A percentile compares a stretch with the other conserved stretches of the same genome.
These are phyloP conservation scores for Ophioceras dolichostomum DNA, from an alignment of 2,329 filamentous ascomycete genomes.

Conservation along the genomic window DNA sequence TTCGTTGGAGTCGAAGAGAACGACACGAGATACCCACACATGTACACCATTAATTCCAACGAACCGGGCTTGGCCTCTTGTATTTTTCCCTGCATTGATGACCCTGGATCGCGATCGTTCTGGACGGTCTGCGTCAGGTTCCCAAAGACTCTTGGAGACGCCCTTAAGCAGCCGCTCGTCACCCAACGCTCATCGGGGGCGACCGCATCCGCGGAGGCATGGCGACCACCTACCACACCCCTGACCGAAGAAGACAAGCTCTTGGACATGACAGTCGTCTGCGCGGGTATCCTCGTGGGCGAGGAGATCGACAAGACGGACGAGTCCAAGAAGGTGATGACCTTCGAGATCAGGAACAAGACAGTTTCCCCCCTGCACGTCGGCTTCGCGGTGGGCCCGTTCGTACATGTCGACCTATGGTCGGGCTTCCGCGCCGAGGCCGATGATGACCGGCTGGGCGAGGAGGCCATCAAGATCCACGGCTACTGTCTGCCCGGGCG, in stretches of 20 bases:
- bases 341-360: conserved; percentile 54
- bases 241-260: conserved; percentile 70
- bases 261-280: conserved; percentile 80
- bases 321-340: conserved; percentile 73
- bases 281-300: conserved; percentile 79
- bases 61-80: conserved; percentile 71
- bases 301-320: conserved; percentile 69
- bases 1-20: conserved; percentile 77
- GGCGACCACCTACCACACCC: no score
- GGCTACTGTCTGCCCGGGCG: conserved; percentile 84
- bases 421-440: conserved; percentile 82
- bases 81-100: conserved; percentile 89
- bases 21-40: conserved; percentile 78
- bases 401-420: conserved; percentile 79
- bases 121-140: conserved; percentile 44
- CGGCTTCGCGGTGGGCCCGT: conserved; percentile 87
- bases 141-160: conserved; percentile 77
- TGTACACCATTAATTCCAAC: conserved; percentile 73
- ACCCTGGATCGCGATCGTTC: conserved; percentile 56
- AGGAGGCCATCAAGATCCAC: conserved; percentile 77
- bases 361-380: conserved; percentile 76
- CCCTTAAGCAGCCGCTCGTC: conserved; percentile 35
- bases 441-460: conserved; percentile 81
- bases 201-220: conserved; percentile 22
- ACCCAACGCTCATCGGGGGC: conserved; percentile 21